A percentile compares a stretch with the other conserved stretches of the same genome.
Conservation (phyloP, 1,284 basidiomycete genomes). For the Bondarzewia mesenterica region DNA sequence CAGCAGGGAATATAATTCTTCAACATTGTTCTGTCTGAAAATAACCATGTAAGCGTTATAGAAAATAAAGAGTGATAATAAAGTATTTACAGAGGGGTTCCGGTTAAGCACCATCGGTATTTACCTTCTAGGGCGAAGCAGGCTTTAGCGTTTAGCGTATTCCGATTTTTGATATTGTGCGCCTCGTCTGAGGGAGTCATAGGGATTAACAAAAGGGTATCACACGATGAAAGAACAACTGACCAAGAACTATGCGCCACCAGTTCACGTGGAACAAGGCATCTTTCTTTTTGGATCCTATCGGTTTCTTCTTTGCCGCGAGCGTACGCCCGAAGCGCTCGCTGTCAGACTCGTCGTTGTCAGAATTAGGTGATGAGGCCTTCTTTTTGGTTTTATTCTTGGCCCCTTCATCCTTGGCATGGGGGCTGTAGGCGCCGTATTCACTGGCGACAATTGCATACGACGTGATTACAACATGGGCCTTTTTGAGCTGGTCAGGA, state of each 20-base stretch:
- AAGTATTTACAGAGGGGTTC: conserved; percentile 74
- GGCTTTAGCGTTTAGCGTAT: conserved; percentile 75
- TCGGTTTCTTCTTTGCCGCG: conserved; percentile 30
- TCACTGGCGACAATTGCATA: conserved; percentile 78
- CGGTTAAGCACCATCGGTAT: conserved; percentile 86
- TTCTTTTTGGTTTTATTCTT: conserved; percentile 29
- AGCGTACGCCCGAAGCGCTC: conserved; percentile 32
- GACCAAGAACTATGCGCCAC: conserved; percentile 83
- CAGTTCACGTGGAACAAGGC: conserved; percentile 79
- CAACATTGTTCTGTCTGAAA: conserved; percentile 60
- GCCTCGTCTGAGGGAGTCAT: conserved; percentile 73
- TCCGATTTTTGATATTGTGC: conserved; percentile 94
- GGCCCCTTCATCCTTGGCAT: conserved; percentile 37
- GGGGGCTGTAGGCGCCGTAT: conserved; percentile 39
- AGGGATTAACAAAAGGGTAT: not conserved
- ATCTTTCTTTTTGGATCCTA: conserved; percentile 35
- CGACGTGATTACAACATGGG: conserved; percentile 80
- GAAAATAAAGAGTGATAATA: not conserved
- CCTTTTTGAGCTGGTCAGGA: conserved; percentile 46
- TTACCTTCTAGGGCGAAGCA: conserved; percentile 75
- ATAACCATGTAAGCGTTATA: not conserved
- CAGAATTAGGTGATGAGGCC: conserved; percentile 25
- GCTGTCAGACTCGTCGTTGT: conserved; percentile 30
- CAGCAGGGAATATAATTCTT: conserved; percentile 84
- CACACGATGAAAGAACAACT: conserved; percentile 9